These are phyloP conservation scores for Ulvella scutata DNA, from an alignment of 139 green algal species.

Conservation along the genomic window DNA sequence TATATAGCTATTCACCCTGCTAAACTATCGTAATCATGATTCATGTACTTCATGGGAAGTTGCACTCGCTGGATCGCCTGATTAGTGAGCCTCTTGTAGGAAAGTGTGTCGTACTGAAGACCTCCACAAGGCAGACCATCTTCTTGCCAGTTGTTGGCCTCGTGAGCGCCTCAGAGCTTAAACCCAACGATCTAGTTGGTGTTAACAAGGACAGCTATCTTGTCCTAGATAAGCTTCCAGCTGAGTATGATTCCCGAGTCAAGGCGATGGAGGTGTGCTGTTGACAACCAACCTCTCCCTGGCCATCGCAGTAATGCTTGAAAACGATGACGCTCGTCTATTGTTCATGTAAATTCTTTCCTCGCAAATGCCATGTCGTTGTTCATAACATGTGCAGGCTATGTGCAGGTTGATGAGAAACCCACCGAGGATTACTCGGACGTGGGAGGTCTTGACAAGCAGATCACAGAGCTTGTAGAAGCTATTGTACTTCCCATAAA, in stretches of 20 bases:
- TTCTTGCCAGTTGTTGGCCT: conserved; percentile 95
- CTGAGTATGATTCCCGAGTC: conserved; percentile 94
- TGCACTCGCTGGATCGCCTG: no score
- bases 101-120: conserved; percentile 98
- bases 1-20: no score
- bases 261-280: conserved; percentile 83
- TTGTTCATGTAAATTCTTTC: no score
- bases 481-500: conserved; percentile 97
- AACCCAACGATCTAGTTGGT: conserved; percentile 88
- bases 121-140: conserved; percentile 90
- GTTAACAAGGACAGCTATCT: conserved; percentile 99
- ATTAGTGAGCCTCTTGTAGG: conserved; percentile 23
- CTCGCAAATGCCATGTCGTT: no score
- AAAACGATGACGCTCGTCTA: no score
- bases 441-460: conserved; percentile 93
- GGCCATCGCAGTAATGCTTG: no score
- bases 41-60: no score
- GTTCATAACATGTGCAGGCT: no score
- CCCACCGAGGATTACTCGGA: conserved; percentile 97
- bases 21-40: no score
- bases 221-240: conserved; percentile 91
- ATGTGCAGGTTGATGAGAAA: conserved; percentile 92
- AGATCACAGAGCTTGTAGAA: conserved; percentile 97
- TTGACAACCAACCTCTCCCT: conserved; percentile 15
- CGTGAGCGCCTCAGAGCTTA: conserved; percentile 75